A percentile compares a stretch with the other conserved stretches of the same genome.
Evolutionary conservation across 2,329 filamentous ascomycete species (phyloP).

Genomic region (Rhinocladiella mackenziei): DNA sequence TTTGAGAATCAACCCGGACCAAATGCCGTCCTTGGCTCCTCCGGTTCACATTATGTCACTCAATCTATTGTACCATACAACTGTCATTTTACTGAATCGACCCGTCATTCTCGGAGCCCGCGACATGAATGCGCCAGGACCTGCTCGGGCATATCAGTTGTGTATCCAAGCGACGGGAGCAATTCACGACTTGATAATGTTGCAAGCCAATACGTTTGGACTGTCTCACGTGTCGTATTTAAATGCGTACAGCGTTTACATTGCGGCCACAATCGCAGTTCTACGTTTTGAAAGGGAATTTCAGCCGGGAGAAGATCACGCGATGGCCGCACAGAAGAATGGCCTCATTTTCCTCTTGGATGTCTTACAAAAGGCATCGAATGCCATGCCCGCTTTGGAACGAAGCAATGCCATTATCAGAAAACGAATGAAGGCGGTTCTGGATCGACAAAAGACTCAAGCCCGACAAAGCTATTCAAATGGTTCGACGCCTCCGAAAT

Average conservation of each 20-base stretch:
- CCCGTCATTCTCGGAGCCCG: slow-evolving; percentile 43
- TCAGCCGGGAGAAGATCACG: slow-evolving; percentile 21
- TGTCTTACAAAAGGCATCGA: slow-evolving; percentile 27
- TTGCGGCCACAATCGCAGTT: slow-evolving; percentile 31
- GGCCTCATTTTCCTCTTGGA: slow-evolving; percentile 29
- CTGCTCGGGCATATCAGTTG: slow-evolving; percentile 25
- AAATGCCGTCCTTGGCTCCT: slow-evolving; percentile 33
- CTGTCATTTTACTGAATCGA: slow-evolving; percentile 52
- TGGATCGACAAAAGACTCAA: slow-evolving; percentile 25
- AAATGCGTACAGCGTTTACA: slow-evolving; percentile 31
- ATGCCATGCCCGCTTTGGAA: slow-evolving; percentile 29
- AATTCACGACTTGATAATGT: slow-evolving; percentile 29
- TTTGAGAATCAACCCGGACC: slow-evolving; percentile 39
- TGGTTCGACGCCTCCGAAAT: slow-evolving; percentile 20
- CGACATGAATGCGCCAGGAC: slow-evolving; percentile 16
- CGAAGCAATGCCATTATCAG: slow-evolving; percentile 31
- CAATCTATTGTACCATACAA: slow-evolving; percentile 49
- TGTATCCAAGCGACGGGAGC: slow-evolving; percentile 28
- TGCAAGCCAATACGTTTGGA: slow-evolving; percentile 31
- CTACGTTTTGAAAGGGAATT: slow-evolving; percentile 29
- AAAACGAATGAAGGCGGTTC: slow-evolving; percentile 28
- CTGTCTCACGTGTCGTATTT: slow-evolving; percentile 30
- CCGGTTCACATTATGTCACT: slow-evolving; percentile 47
- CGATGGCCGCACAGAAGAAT: slow-evolving; percentile 20
- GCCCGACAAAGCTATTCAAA: slow-evolving; percentile 15